These are phyloP conservation scores for Nothomitra cinnamomea DNA, from an alignment of 2,329 filamentous ascomycete species.

Conservation along the genomic window DNA sequence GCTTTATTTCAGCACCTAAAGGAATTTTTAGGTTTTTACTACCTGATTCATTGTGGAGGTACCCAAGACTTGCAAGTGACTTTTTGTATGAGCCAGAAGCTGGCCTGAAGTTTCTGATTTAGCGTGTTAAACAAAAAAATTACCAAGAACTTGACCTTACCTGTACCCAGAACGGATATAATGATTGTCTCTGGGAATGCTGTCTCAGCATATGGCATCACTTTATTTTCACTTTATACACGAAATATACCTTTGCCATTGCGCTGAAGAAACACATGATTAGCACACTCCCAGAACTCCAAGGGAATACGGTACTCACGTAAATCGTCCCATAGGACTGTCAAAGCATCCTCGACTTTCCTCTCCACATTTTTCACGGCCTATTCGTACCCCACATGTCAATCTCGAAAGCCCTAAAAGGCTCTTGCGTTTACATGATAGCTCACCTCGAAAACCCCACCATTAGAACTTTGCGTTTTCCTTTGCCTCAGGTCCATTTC, in stretches of 20 bases:
- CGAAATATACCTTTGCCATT: neutral
- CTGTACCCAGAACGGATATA: slow-evolving; percentile 52
- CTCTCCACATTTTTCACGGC: slow-evolving; percentile 17
- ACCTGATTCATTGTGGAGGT: slow-evolving; percentile 46
- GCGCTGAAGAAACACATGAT: neutral
- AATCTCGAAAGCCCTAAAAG: neutral
- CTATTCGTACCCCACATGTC: slow-evolving; percentile 9
- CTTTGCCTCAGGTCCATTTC: neutral
- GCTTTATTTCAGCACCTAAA: neutral
- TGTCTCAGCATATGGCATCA: neutral
- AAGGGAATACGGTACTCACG: slow-evolving; percentile 18
- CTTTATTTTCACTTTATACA: neutral
- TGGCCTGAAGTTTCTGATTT: slow-evolving; percentile 17
- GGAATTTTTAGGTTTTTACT: neutral
- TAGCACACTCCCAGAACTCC: too few relatives aligned
- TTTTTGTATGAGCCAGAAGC: slow-evolving; percentile 41
- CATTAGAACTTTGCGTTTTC: neutral
- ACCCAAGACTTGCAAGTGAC: slow-evolving; percentile 40
- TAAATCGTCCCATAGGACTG: slow-evolving; percentile 33
- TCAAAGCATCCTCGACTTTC: slow-evolving; percentile 23
- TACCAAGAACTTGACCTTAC: neutral
- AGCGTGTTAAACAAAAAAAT: neutral
- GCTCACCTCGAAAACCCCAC: too few relatives aligned
- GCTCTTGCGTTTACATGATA: neutral
- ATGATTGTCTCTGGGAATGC: slow-evolving; percentile 38